These are phyloP conservation scores for Daldinia childiae DNA, from an alignment of 495 filamentous ascomycete species.

Conservation along the genomic window DNA sequence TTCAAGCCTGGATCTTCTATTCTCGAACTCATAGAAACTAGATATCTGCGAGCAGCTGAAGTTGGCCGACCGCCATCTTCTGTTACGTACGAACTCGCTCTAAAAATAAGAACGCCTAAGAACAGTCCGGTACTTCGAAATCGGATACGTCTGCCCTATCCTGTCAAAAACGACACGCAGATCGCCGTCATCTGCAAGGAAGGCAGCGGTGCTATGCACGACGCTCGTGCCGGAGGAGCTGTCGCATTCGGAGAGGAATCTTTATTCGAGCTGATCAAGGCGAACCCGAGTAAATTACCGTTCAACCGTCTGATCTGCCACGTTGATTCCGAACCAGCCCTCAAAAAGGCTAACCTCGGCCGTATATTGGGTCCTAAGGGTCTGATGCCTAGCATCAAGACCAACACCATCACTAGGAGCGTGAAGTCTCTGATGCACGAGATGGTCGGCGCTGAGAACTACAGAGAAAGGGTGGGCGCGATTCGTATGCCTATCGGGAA, in stretches of 20 bases:
- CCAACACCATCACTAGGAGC: slow-evolving; percentile 85
- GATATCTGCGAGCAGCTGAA: slow-evolving; percentile 90
- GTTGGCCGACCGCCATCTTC: slow-evolving; percentile 77
- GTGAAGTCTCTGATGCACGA: slow-evolving; percentile 74
- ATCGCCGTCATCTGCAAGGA: slow-evolving; percentile 90
- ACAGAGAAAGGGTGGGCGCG: slow-evolving; percentile 85
- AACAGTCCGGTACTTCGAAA: slow-evolving; percentile 87
- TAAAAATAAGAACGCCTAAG: slow-evolving; percentile 80
- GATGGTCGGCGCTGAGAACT: slow-evolving; percentile 83
- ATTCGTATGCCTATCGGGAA: slow-evolving; percentile 90
- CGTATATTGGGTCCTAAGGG: slow-evolving; percentile 86
- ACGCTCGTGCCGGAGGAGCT: slow-evolving; percentile 79
- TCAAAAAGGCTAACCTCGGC: slow-evolving; percentile 81
- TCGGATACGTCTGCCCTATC: slow-evolving; percentile 86
- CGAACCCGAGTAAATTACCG: slow-evolving; percentile 65
- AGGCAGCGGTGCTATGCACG: slow-evolving; percentile 70
- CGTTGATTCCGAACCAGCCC: slow-evolving; percentile 70
- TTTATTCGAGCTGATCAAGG: slow-evolving; percentile 79
- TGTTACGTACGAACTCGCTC: slow-evolving; percentile 86
- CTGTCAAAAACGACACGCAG: slow-evolving; percentile 82
- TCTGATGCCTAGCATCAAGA: slow-evolving; percentile 90
- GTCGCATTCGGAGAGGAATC: slow-evolving; percentile 83
- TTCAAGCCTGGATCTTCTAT: background rate
- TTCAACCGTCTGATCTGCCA: slow-evolving; percentile 94
- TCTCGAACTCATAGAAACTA: slow-evolving; percentile 47